phyloP scores from a whole-genome alignment of 2,329 filamentous ascomycete species.

The Stagonosporopsis rhizophila region DNA sequence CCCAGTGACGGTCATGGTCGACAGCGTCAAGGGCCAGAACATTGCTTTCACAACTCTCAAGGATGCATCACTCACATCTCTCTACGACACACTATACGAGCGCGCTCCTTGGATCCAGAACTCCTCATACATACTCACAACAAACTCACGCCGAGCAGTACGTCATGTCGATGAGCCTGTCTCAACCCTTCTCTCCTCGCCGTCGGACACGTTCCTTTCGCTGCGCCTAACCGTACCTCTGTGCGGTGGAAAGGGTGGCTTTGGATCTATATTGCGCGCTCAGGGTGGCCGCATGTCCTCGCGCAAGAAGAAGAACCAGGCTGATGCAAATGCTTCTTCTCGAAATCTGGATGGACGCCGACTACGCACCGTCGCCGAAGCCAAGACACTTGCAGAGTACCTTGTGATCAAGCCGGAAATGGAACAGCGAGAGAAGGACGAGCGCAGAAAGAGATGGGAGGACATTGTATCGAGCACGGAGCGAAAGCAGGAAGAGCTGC shows the following conservation, averaged over 20 bases:
- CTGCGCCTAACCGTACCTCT: constrained; percentile 81
- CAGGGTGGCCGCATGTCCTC: constrained; percentile 98
- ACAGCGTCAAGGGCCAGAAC: constrained; percentile 81
- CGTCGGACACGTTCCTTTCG: constrained; percentile 74
- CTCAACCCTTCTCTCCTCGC: constrained; percentile 65
- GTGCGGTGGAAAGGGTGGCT: constrained; percentile 95
- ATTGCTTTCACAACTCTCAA: constrained; percentile 79
- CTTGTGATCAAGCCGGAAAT: constrained; percentile 95
- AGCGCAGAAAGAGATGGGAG: constrained; percentile 83
- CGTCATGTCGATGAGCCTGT: constrained; percentile 63
- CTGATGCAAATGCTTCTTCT: constrained; percentile 86
- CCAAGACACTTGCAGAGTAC: constrained; percentile 94
- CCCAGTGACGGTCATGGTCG: constrained; percentile 69
- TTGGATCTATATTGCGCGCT: constrained; percentile 94
- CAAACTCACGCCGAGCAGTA: constrained; percentile 77
- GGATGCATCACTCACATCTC: constrained; percentile 71
- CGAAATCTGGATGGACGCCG: constrained; percentile 91
- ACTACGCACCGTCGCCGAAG: constrained; percentile 89
- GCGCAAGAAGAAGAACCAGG: constrained; percentile 83
- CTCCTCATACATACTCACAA: constrained; percentile 78
- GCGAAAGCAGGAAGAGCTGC: constrained; percentile 81
- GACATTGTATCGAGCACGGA: constrained; percentile 87
- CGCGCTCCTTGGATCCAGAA: constrained; percentile 64
- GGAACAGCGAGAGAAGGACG: constrained; percentile 92
- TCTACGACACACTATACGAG: constrained; percentile 68